Conservation (phyloP, 805 yeast genomes). For the Lachancea quebecensis region DNA sequence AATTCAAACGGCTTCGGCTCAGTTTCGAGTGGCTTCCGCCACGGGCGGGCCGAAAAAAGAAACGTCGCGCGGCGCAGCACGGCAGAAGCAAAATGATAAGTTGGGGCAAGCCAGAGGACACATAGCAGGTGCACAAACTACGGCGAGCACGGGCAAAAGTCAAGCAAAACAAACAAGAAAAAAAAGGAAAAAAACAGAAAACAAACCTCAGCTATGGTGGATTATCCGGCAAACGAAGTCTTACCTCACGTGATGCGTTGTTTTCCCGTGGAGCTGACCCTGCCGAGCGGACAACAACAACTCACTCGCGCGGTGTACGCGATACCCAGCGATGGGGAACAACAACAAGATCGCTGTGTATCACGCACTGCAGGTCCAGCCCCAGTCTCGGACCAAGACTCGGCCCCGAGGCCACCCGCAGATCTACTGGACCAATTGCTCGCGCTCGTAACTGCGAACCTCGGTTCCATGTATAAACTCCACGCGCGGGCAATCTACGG, state of each 20-base stretch:
- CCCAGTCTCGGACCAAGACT: no score
- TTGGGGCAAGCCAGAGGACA: no score
- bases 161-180: neutral
- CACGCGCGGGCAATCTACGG: constrained; percentile 17
- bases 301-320: neutral
- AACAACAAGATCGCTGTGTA: neutral
- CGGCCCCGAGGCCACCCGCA: neutral
- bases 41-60: no score
- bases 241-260: neutral
- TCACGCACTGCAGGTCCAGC: no score
- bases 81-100: no score
- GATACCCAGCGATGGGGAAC: neutral
- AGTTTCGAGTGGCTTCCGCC: no score
- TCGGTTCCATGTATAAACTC: constrained; percentile 20
- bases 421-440: constrained; percentile 4
- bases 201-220: neutral
- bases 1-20: no score
- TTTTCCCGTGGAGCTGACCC: neutral
- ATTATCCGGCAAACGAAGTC: neutral
- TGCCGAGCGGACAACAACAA: neutral
- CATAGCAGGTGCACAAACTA: neutral
- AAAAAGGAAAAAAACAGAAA: neutral
- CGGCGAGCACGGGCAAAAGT: neutral
- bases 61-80: no score
- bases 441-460: constrained; percentile 17